A percentile compares a stretch with the other conserved stretches of the same genome.
phyloP scores from a whole-genome alignment of 2,329 filamentous ascomycete species.

The Xylaria sp. region DNA sequence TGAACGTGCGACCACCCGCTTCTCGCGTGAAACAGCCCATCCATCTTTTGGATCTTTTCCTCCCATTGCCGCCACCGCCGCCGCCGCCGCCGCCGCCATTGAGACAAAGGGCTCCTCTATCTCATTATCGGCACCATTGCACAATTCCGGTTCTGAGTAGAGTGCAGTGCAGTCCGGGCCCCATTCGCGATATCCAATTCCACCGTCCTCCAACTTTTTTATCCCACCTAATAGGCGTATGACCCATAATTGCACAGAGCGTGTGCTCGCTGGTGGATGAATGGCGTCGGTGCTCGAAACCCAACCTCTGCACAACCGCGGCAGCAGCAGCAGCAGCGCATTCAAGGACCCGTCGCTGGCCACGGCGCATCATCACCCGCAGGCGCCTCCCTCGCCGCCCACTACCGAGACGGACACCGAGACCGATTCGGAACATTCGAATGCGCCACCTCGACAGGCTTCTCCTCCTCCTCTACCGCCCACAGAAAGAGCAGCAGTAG shows the following conservation, averaged over 20 bases:
- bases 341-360: conserved; percentile 26
- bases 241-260: conserved; percentile 1
- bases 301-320: conserved; percentile 3
- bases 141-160: too few species aligned
- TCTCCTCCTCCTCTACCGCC: too few species aligned
- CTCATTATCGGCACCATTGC: too few species aligned
- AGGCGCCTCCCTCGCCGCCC: conserved; percentile 35
- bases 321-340: conserved; percentile 10
- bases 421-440: conserved; percentile 27
- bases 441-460: conserved; percentile 9
- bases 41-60: not conserved
- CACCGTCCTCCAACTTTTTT: not conserved
- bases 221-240: conserved; percentile 1
- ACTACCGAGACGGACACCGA: conserved; percentile 34
- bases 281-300: conserved; percentile 26
- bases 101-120: not conserved
- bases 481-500: too few species aligned
- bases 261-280: conserved; percentile 11
- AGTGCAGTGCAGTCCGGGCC: too few species aligned
- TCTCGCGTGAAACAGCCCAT: not conserved
- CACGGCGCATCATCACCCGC: conserved; percentile 25
- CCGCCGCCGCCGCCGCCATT: not conserved
- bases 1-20: not conserved
- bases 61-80: not conserved
- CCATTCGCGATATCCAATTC: too few species aligned